Percentiles rank a stretch among this genome's conserved stretches.
Conservation (phyloP, 1,284 basidiomycete genomes). For the Vanrija pseudolonga region DNA sequence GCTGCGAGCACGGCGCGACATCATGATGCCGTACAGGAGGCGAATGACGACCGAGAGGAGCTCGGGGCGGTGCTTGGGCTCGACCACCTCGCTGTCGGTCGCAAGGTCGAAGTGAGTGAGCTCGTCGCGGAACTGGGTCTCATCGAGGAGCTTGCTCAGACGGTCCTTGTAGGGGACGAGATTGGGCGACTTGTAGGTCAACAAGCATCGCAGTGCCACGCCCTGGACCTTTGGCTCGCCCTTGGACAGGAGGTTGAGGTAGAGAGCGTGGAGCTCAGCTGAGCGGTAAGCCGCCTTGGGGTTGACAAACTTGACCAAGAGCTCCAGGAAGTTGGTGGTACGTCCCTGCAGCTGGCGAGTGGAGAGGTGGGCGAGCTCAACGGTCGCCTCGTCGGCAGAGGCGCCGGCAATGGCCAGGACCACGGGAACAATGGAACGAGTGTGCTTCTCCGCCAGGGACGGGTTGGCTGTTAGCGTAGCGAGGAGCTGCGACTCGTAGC, state of each 20-base stretch:
- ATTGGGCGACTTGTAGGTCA: slow-evolving; percentile 75
- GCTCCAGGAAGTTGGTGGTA: slow-evolving; percentile 70
- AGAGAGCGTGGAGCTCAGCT: slow-evolving; percentile 63
- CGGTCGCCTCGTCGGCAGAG: slow-evolving; percentile 7
- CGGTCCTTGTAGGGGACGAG: slow-evolving; percentile 66
- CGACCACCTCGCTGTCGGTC: slow-evolving; percentile 54
- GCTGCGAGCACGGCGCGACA: slow-evolving; percentile 70
- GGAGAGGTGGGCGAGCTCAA: slow-evolving; percentile 30
- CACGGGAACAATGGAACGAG: slow-evolving; percentile 70
- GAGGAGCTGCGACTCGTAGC: slow-evolving; percentile 78
- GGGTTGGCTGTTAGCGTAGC: slow-evolving; percentile 63
- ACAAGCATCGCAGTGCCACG: slow-evolving; percentile 71
- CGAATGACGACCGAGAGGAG: slow-evolving; percentile 73
- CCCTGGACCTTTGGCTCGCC: slow-evolving; percentile 77
- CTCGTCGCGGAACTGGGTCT: slow-evolving; percentile 83
- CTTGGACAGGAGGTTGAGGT: slow-evolving; percentile 74
- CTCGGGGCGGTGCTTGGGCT: slow-evolving; percentile 61
- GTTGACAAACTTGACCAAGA: slow-evolving; percentile 86
- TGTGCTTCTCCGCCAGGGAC: slow-evolving; percentile 75
- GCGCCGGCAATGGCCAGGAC: slow-evolving; percentile 56
- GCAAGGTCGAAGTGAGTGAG: slow-evolving; percentile 68
- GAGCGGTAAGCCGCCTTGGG: slow-evolving; percentile 79
- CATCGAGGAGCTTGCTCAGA: slow-evolving; percentile 72
- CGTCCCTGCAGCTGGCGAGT: slow-evolving; percentile 47
- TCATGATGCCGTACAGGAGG: slow-evolving; percentile 83